Evolutionary conservation across 805 yeast species (phyloP), one percentile per base, ranked within the genome.

Genomic region (Blastobotrys terrestris): DNA sequence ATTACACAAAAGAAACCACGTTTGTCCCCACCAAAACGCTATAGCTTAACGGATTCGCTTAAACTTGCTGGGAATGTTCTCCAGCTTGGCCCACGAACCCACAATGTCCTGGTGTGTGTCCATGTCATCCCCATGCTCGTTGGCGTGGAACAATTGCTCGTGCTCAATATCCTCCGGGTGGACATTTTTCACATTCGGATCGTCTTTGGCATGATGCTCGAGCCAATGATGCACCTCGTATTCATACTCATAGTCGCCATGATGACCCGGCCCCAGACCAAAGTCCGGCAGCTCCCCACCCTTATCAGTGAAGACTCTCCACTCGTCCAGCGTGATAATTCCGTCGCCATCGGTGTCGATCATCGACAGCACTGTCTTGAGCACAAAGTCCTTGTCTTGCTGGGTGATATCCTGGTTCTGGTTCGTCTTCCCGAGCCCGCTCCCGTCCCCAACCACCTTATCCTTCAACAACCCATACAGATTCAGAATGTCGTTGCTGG

Each of bases 151-250:
- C 56, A 87, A 74, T 52, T 87, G 71, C 64, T 90, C 97, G 67
- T 90, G 84, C 64, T 88, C 96, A 6, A 86, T 79, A 66, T 90
- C 97, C 66, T 90, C 97, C 57, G 84, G 85, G 66, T 90, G 97
- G 50, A 87, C 85, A 20, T 79, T 71, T 60, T 77, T 75, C 22
- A 90, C 89, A 51, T 87, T 90, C 1, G 97, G 97, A 66, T 90
- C 97, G 52, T 75, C 70, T 58, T 87, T 66, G n/a, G 65, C 60
- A 56, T 71, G 74, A 53, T 58, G 67, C 69, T 89, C 74, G 55
- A 83, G 79, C 97, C 97, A 92, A 67, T 91, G 98, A 67, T 91
- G 97, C 53, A 87, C 83, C 67, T 92, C 97, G 66, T 91, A 92
- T 66, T 91, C 97, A 60, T 81, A 78, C 68, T 91, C 98, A 64